Evolutionary conservation across 192 early-diverging fungal species (phyloP).

Genomic region (Geosiphon pyriformis): DNA sequence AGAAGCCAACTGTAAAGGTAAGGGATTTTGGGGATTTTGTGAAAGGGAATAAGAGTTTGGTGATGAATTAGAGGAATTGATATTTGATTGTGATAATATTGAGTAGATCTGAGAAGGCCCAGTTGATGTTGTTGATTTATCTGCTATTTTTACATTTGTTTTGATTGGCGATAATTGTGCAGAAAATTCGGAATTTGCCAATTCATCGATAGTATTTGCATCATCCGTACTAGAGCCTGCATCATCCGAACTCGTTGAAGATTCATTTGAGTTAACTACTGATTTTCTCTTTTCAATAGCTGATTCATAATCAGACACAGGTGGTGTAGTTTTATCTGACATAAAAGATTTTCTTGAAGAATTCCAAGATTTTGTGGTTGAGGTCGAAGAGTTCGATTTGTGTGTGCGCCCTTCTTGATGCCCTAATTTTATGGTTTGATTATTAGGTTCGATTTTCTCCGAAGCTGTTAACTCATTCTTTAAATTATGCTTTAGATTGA

Average conservation of each 20-base stretch:
- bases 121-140: neutral
- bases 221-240: constrained; percentile 14
- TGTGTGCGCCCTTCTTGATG: neutral
- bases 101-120: neutral
- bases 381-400: neutral
- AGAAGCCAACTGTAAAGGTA: neutral
- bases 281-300: constrained; percentile 3
- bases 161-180: neutral
- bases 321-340: constrained; percentile 16
- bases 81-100: neutral
- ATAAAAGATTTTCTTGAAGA: constrained; percentile 5
- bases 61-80: neutral
- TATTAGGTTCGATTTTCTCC: neutral
- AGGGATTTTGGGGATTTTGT: neutral
- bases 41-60: neutral
- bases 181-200: neutral
- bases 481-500: neutral
- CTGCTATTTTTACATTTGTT: neutral
- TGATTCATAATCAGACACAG: constrained; percentile 7
- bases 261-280: neutral
- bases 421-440: too few species aligned
- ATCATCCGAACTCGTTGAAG: neutral
- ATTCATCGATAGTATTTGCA: neutral
- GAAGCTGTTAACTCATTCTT: neutral
- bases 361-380: constrained; percentile 14